phyloP scores from a whole-genome alignment of 2,329 filamentous ascomycete genomes.

The Phoma sp. region DNA sequence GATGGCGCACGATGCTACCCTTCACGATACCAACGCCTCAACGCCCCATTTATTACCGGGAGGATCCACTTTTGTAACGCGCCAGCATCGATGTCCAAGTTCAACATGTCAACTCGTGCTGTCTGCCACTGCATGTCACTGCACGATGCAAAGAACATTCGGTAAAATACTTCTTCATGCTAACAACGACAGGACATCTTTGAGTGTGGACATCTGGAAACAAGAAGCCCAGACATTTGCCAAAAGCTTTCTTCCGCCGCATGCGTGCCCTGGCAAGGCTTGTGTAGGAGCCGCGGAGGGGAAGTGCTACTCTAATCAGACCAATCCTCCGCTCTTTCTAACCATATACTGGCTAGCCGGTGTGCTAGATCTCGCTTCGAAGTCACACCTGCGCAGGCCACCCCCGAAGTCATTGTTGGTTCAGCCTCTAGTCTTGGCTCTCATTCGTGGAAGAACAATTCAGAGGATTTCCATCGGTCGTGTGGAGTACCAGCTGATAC shows the following conservation, averaged over 20 bases:
- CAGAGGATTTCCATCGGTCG: constrained; percentile 17
- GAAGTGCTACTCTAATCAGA: constrained; percentile 22
- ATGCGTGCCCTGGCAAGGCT: constrained; percentile 27
- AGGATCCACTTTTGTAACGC: constrained; percentile 9
- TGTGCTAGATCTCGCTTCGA: constrained; percentile 22
- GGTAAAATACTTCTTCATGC: constrained; percentile 1
- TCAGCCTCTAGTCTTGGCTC: constrained; percentile 7
- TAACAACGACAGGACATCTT: not conserved
- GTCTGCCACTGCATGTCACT: not conserved
- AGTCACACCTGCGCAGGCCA: constrained; percentile 9
- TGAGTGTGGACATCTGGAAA: constrained; percentile 9
- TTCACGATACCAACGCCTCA: constrained; percentile 6
- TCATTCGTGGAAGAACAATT: constrained; percentile 40
- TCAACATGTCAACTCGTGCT: not conserved
- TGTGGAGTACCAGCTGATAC: constrained; percentile 21
- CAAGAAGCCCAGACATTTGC: constrained; percentile 29
- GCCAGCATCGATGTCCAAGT: not conserved
- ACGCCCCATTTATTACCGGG: constrained; percentile 8
- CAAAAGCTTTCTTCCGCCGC: constrained; percentile 33
- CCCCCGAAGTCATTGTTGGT: constrained; percentile 15
- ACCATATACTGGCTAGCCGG: constrained; percentile 22
- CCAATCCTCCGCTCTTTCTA: constrained; percentile 24
- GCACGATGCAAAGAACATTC: not conserved
- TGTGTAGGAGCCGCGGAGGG: constrained; percentile 21
- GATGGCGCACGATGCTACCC: constrained; percentile 6